phyloP scores from a whole-genome alignment of 1,284 basidiomycete species.

The Rhodotorula sp. region DNA sequence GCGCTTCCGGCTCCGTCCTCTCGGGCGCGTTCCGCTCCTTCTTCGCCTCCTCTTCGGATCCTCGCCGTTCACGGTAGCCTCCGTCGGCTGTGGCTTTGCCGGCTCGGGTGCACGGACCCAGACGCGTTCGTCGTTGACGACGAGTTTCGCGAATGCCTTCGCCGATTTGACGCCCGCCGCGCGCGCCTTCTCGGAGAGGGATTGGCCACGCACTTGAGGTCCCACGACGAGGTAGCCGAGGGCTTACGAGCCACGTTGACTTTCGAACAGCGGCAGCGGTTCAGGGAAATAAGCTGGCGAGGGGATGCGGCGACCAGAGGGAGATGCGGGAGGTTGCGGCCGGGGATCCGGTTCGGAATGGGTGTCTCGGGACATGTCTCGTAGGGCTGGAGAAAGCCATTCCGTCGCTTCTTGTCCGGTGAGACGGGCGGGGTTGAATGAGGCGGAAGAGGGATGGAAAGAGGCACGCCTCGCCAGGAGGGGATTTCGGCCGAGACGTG shows the following conservation, averaged over 20 bases:
- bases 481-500: conserved; percentile 34
- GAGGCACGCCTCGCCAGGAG: conserved; percentile 13
- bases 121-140: conserved; percentile 50
- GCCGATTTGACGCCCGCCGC: conserved; percentile 67
- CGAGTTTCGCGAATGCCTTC: conserved; percentile 52
- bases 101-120: conserved; percentile 16
- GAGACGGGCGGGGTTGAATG: conserved; percentile 39
- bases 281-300: conserved; percentile 36
- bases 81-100: not conserved
- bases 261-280: conserved; percentile 22
- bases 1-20: conserved; percentile 6
- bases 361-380: conserved; percentile 46
- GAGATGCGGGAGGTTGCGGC: conserved; percentile 20
- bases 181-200: conserved; percentile 66
- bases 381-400: conserved; percentile 44
- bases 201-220: conserved; percentile 78
- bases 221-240: conserved; percentile 69
- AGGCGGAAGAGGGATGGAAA: conserved; percentile 15
- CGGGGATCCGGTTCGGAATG: conserved; percentile 38
- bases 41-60: conserved; percentile 17
- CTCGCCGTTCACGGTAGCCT: not conserved
- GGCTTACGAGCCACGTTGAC: conserved; percentile 34
- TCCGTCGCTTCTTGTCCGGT: conserved; percentile 32
- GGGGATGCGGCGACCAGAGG: conserved; percentile 27
- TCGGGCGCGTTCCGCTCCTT: conserved; percentile 1